These are phyloP conservation scores for Epichloe festucae DNA, from an alignment of 2,329 filamentous ascomycete species.

Conservation along the genomic window DNA sequence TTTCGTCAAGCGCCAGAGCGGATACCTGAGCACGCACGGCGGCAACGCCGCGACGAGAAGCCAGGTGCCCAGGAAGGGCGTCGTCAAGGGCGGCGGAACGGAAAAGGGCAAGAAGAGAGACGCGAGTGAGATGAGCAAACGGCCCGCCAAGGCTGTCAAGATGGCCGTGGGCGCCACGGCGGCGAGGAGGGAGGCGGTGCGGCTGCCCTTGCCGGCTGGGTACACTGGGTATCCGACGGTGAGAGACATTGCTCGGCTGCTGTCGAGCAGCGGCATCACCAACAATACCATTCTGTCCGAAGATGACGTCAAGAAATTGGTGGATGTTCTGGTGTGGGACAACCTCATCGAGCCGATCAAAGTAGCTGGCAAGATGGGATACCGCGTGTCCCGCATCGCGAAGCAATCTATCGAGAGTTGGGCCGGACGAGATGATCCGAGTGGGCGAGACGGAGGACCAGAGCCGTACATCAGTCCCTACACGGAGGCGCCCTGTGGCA, in stretches of 20 bases:
- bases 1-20: conserved; percentile 59
- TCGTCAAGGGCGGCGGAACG: conserved; percentile 34
- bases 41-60: conserved; percentile 20
- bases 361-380: conserved; percentile 36
- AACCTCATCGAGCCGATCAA: conserved; percentile 60
- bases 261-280: conserved; percentile 57
- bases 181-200: conserved; percentile 22
- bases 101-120: conserved; percentile 37
- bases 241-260: conserved; percentile 59
- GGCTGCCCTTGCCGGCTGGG: conserved; percentile 46
- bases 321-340: conserved; percentile 83
- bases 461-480: conserved; percentile 53
- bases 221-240: conserved; percentile 74
- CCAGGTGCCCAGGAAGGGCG: conserved; percentile 42
- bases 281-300: conserved; percentile 58
- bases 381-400: conserved; percentile 37
- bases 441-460: conserved; percentile 24
- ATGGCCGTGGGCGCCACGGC: conserved; percentile 3
- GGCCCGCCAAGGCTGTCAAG: conserved; percentile 18
- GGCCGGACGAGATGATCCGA: conserved; percentile 26
- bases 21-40: conserved; percentile 39
- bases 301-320: conserved; percentile 68
- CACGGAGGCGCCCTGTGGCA: conserved; percentile 80
- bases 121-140: conserved; percentile 26
- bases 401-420: conserved; percentile 30